Evolutionary conservation across 2,329 filamentous ascomycete genomes (phyloP), one percentile per base, ranked within the genome.

Genomic region (Alternaria arborescens): DNA sequence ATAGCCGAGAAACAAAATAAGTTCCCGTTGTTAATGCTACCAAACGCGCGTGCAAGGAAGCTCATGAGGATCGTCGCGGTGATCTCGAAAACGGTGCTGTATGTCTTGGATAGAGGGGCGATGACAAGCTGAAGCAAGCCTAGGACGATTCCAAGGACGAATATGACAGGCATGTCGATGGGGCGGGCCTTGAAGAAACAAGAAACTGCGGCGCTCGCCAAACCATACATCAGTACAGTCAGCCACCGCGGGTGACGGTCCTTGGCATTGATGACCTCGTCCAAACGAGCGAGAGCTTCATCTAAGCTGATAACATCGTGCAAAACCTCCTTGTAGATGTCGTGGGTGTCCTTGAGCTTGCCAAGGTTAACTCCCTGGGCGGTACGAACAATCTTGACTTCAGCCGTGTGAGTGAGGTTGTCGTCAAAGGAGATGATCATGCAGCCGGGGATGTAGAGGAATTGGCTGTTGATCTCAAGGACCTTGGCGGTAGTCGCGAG

Each of bases 371-470:
- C 84, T 1, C 89, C 90, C 70, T 92, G 89, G 0, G 81, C 78
- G 0, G 87, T 85, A n/a, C 88, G 86, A 14, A 93, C 88, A 43
- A 93, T 84, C 79, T 91, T 91, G 65, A 93, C 90, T 74, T 92
- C 90, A n/a, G 90, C 89, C 0, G 90, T 92, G 70, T 93, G 90
- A n/a, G 60, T 60, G 28, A 60, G 52, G 16, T 41, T 52, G 74
- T 94, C 91, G 71, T 87, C 93, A 72, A 97, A 97, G 5, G 91
- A 94, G 73, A 97, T 91, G 61, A 97, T 90, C 93, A 97, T 97
- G 72, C 91, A 95, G 0, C 91, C 92, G 0, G 93, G 93, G 7
- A 97, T 87, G 73, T 97, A 97, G 16, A 97, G 82, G 68, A 94
- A 97, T 71, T 97, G 92, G 26, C 90, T 90, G 68, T 96, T 91